These are phyloP conservation scores for Auriscalpium vulgare DNA, from an alignment of 768 basidiomycete species.

Conservation along the genomic window DNA sequence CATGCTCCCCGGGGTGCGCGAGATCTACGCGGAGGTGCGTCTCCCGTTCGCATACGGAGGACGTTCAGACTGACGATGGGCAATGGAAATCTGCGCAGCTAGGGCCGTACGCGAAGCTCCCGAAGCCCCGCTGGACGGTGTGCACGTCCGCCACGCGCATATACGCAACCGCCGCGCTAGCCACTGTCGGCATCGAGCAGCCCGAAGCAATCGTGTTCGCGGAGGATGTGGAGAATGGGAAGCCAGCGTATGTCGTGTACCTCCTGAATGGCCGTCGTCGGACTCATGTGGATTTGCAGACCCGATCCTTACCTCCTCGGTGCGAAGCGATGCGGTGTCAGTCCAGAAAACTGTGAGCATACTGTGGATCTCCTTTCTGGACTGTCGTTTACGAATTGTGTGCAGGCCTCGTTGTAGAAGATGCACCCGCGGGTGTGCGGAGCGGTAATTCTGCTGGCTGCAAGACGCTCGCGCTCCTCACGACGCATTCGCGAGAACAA, in stretches of 20 bases:
- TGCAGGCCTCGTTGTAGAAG: slow-evolving; percentile 80
- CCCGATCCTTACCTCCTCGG: slow-evolving; percentile 91
- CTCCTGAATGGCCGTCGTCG: neutral
- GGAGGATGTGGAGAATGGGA: slow-evolving; percentile 78
- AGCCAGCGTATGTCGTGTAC: slow-evolving; percentile 49
- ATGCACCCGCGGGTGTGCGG: slow-evolving; percentile 79
- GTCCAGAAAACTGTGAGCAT: slow-evolving; percentile 47
- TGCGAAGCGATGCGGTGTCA: slow-evolving; percentile 59
- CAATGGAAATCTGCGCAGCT: slow-evolving; percentile 20
- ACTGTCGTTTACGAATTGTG: neutral
- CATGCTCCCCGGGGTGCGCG: slow-evolving; percentile 61
- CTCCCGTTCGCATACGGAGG: neutral
- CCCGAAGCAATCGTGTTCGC: slow-evolving; percentile 74
- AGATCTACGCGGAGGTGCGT: slow-evolving; percentile 49
- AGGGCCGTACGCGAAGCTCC: slow-evolving; percentile 21
- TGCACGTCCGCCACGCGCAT: slow-evolving; percentile 76
- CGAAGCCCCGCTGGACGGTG: slow-evolving; percentile 75
- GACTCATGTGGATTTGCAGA: slow-evolving; percentile 23
- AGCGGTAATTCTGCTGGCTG: slow-evolving; percentile 80
- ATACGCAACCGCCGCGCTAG: slow-evolving; percentile 70
- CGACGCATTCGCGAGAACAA: slow-evolving; percentile 65
- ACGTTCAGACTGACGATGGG: slow-evolving; percentile 6
- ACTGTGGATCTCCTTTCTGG: neutral
- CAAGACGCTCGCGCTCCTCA: slow-evolving; percentile 76
- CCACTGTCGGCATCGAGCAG: slow-evolving; percentile 53